Evolutionary conservation across 1,284 basidiomycete genomes (phyloP).

Genomic region (Cystobasidiaceae sp.): DNA sequence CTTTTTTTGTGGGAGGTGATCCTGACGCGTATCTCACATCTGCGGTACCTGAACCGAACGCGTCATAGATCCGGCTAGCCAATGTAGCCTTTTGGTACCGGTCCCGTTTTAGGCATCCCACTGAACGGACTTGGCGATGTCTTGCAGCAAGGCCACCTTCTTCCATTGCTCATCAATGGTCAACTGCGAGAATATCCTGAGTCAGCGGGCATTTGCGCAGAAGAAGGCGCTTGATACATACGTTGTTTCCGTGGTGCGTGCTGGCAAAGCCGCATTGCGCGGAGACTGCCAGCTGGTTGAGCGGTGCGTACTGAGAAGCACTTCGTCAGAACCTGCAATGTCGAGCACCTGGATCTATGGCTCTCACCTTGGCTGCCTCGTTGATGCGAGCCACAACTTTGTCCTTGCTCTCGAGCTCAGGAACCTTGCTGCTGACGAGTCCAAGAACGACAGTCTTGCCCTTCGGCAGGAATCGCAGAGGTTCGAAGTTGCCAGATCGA

Average conservation of each 20-base stretch:
- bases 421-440: slow-evolving; percentile 37
- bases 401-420: slow-evolving; percentile 37
- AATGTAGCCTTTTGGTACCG: not conserved
- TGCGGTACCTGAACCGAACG: not conserved
- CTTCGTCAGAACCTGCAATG: not conserved
- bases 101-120: slow-evolving; percentile 20
- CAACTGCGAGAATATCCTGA: slow-evolving; percentile 28
- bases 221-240: not conserved
- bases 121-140: slow-evolving; percentile 11
- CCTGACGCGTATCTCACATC: not conserved
- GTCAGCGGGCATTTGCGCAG: not conserved
- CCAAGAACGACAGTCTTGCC: slow-evolving; percentile 39
- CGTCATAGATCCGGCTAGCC: no score
- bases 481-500: slow-evolving; percentile 64
- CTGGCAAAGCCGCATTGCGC: slow-evolving; percentile 44
- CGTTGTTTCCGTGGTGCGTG: slow-evolving; percentile 43
- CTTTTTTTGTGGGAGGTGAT: not conserved
- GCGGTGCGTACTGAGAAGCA: slow-evolving; percentile 31
- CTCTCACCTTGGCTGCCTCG: slow-evolving; percentile 32
- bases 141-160: slow-evolving; percentile 36
- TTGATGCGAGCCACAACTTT: slow-evolving; percentile 34
- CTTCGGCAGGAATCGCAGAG: slow-evolving; percentile 60
- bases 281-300: slow-evolving; percentile 42
- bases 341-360: no score
- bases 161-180: slow-evolving; percentile 43